Evolutionary conservation across 441 rosid genomes (phyloP).

Genomic region (Viola pubescens): DNA sequence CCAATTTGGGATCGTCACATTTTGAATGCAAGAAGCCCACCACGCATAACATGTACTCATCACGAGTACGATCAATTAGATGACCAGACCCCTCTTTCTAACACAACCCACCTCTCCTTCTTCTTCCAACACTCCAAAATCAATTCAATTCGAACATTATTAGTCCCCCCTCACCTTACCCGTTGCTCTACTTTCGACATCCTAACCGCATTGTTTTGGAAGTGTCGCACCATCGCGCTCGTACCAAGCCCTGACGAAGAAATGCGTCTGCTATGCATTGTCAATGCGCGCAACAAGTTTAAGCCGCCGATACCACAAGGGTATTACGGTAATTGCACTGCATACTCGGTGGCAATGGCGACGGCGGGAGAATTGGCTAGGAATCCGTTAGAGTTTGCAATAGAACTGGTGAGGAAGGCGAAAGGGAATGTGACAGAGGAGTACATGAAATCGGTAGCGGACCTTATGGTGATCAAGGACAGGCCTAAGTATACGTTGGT

Average conservation of each 20-base stretch:
- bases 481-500: constrained; percentile 18
- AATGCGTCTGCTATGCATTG: constrained; percentile 29
- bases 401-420: constrained; percentile 27
- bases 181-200: constrained; percentile 29
- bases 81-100: constrained; percentile 4
- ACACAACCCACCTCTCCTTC: constrained; percentile 35
- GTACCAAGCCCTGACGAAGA: constrained; percentile 31
- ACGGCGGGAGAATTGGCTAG: constrained; percentile 13
- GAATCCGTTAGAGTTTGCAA: constrained; percentile 26
- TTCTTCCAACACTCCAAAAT: constrained; percentile 30
- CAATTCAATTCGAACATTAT: constrained; percentile 17
- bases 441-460: constrained; percentile 33
- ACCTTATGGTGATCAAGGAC: constrained; percentile 28
- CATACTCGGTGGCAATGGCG: constrained; percentile 23
- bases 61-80: constrained; percentile 26
- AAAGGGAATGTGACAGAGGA: constrained; percentile 24
- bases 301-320: constrained; percentile 33
- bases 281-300: constrained; percentile 30
- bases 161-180: constrained; percentile 18
- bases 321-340: constrained; percentile 34
- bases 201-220: constrained; percentile 45
- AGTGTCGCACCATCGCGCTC: constrained; percentile 39
- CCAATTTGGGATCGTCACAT: constrained; percentile 41
- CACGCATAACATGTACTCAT: constrained; percentile 28
- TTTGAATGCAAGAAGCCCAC: constrained; percentile 24